Percentiles rank a stretch among this genome's conserved stretches.
phyloP scores from a whole-genome alignment of 768 basidiomycete species.

The Boletus huronensis region DNA sequence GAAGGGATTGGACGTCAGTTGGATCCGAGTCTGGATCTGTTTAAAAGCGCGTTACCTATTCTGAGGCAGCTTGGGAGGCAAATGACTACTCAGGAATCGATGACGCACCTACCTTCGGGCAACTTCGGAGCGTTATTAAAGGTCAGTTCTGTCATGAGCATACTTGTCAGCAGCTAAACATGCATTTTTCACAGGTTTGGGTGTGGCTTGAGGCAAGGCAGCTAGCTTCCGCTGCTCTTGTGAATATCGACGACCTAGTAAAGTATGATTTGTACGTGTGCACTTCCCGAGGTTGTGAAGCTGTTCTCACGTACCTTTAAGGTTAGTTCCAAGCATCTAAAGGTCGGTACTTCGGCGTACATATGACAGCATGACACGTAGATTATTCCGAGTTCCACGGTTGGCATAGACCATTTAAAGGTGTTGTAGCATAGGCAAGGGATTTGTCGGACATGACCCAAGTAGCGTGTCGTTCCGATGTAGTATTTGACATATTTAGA shows the following conservation, averaged over 20 bases:
- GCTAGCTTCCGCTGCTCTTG: slow-evolving; percentile 72
- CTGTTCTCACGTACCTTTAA: slow-evolving; percentile 25
- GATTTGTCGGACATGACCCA: slow-evolving; percentile 2
- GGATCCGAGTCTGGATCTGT: slow-evolving; percentile 89
- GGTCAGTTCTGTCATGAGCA: slow-evolving; percentile 42
- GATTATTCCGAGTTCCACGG: slow-evolving; percentile 5
- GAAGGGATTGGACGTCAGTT: slow-evolving; percentile 96
- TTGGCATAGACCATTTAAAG: slow-evolving; percentile 7
- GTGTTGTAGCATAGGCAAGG: slow-evolving; percentile 19
- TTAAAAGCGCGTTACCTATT: slow-evolving; percentile 94
- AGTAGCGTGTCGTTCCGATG: slow-evolving; percentile 14
- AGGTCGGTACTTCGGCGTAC: background rate
- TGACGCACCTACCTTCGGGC: slow-evolving; percentile 59
- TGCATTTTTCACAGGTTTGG: slow-evolving; percentile 62
- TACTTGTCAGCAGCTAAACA: background rate
- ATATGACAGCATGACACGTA: slow-evolving; percentile 7
- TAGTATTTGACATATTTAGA: slow-evolving; percentile 7
- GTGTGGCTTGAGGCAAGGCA: slow-evolving; percentile 90
- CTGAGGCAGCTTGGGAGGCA: slow-evolving; percentile 86
- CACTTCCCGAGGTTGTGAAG: background rate
- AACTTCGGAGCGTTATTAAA: slow-evolving; percentile 87
- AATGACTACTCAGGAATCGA: slow-evolving; percentile 74
- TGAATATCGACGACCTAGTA: slow-evolving; percentile 81
- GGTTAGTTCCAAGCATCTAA: slow-evolving; percentile 51
- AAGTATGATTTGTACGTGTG: slow-evolving; percentile 80